Evolutionary conservation across 306 rosid genomes (phyloP).

Genomic region (Dryas alaskensis): DNA sequence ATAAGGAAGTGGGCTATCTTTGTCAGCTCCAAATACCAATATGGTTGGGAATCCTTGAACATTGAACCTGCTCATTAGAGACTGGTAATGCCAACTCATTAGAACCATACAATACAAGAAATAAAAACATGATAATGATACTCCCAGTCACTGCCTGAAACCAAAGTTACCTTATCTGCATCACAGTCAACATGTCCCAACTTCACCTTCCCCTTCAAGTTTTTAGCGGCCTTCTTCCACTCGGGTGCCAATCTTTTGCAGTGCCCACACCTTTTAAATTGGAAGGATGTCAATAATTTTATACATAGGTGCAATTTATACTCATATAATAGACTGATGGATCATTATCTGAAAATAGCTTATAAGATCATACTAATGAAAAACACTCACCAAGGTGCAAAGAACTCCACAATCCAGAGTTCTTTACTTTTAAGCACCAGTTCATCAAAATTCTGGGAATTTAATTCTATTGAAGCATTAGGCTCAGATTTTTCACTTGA

Average conservation of each 20-base stretch:
- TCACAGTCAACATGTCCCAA: constrained; percentile 98
- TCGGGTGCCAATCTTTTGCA: constrained; percentile 96
- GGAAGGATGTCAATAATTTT: constrained; percentile 7
- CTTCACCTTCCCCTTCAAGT: constrained; percentile 83
- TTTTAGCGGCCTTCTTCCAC: constrained; percentile 86
- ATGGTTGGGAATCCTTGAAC: constrained; percentile 99
- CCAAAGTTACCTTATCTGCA: constrained; percentile 70
- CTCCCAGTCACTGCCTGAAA: background rate
- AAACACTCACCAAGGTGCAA: constrained; percentile 84
- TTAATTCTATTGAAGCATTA: constrained; percentile 72
- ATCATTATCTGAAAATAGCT: background rate
- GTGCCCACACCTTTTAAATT: constrained; percentile 85
- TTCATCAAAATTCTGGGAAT: constrained; percentile 80
- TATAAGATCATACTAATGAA: background rate
- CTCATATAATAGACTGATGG: constrained; percentile 1
- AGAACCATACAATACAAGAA: constrained; percentile 26
- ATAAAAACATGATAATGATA: background rate
- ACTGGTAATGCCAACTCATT: constrained; percentile 48
- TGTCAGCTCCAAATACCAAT: constrained; percentile 91
- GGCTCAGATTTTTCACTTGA: constrained; percentile 74
- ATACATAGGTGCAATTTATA: constrained; percentile 6
- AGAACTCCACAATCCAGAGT: constrained; percentile 97
- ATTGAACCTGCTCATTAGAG: constrained; percentile 92
- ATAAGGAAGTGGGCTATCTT: constrained; percentile 79
- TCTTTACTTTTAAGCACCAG: constrained; percentile 85